Conservation (phyloP, 805 yeast species). For the Maudiozyma saulgeensis region DNA sequence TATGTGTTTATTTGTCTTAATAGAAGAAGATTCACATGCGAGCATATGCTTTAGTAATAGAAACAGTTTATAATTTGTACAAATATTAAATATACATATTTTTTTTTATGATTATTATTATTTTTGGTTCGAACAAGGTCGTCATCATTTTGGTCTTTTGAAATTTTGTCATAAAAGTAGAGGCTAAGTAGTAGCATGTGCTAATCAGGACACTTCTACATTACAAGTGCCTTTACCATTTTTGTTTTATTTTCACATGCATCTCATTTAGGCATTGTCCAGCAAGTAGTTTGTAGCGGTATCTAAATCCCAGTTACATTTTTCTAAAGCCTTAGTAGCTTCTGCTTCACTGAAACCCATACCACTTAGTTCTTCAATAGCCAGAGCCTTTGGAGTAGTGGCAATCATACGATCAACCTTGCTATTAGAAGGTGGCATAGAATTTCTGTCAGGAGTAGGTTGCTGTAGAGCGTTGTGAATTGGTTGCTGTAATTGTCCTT, state of each 20-base stretch:
- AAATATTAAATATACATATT: not conserved
- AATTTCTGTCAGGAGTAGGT: slow-evolving; percentile 3
- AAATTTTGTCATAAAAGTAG: too few species aligned
- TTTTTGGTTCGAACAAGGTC: not conserved
- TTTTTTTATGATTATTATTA: not conserved
- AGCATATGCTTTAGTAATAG: not conserved
- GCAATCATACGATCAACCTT: slow-evolving; percentile 28
- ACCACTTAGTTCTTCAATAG: slow-evolving; percentile 69
- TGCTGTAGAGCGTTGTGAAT: slow-evolving; percentile 6
- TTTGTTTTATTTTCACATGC: not conserved
- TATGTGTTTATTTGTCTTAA: not conserved
- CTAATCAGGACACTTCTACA: not conserved
- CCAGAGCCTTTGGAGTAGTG: slow-evolving; percentile 41
- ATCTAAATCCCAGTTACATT: slow-evolving; percentile 65
- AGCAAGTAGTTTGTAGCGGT: slow-evolving; percentile 80
- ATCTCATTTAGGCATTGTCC: slow-evolving; percentile 47
- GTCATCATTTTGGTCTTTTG: too few species aligned
- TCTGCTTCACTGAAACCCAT: slow-evolving; percentile 77
- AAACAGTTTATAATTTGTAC: not conserved
- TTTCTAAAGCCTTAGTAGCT: slow-evolving; percentile 58
- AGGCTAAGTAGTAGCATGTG: too few species aligned
- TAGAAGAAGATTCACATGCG: not conserved
- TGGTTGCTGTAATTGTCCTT: slow-evolving; percentile 11
- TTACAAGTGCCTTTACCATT: not conserved
- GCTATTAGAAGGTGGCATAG: slow-evolving; percentile 3